These are phyloP conservation scores for Prunella vulgaris DNA, from an alignment of 257 asterid species.

Conservation along the genomic window DNA sequence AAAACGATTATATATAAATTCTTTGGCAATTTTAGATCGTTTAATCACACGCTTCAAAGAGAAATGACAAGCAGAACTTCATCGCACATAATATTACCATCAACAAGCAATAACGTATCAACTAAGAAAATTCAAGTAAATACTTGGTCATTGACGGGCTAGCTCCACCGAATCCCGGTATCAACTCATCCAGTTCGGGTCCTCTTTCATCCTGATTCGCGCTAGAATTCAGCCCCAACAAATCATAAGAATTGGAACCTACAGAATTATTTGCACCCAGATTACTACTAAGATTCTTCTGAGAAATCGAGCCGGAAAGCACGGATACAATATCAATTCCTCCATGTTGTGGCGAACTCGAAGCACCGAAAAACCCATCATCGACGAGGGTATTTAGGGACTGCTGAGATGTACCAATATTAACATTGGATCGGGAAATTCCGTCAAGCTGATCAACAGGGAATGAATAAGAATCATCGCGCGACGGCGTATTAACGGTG, in stretches of 20 bases:
- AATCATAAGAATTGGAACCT: slow-evolving; percentile 33
- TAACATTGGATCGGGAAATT: slow-evolving; percentile 39
- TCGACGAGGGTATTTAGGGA: slow-evolving; percentile 26
- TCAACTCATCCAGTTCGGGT: slow-evolving; percentile 43
- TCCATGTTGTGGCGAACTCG: slow-evolving; percentile 35
- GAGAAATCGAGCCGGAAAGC: slow-evolving; percentile 32
- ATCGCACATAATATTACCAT: slow-evolving; percentile 2
- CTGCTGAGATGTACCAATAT: slow-evolving; percentile 18
- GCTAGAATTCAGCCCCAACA: slow-evolving; percentile 33
- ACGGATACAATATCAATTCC: slow-evolving; percentile 54
- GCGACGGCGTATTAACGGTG: slow-evolving; percentile 20
- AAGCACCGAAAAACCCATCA: slow-evolving; percentile 49
- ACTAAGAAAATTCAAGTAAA: slow-evolving; percentile 15
- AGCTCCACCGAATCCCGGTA: slow-evolving; percentile 51
- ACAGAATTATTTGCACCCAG: slow-evolving; percentile 17
- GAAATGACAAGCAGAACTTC: background rate
- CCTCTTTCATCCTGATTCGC: slow-evolving; percentile 31
- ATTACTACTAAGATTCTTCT: background rate
- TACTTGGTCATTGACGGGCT: slow-evolving; percentile 31
- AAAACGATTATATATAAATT: background rate
- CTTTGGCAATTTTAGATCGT: background rate
- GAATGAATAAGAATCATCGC: slow-evolving; percentile 38
- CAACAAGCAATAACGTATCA: background rate
- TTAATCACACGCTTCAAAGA: background rate
- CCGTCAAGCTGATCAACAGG: slow-evolving; percentile 74